Evolutionary conservation across 306 rosid species (phyloP).

Genomic region (Castanea mollissima): DNA sequence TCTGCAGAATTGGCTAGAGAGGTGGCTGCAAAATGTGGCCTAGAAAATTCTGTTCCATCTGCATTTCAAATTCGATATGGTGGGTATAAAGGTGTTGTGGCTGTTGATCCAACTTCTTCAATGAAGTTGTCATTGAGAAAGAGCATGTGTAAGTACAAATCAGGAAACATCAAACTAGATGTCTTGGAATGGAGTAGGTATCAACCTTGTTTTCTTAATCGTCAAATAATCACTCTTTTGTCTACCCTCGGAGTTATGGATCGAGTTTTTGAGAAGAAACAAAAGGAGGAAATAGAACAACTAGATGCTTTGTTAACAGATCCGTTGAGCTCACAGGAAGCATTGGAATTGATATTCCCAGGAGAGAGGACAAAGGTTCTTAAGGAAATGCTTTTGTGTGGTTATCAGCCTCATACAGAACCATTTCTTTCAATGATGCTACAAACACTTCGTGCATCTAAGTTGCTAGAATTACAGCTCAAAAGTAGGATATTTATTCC

Average conservation of each 20-base stretch:
- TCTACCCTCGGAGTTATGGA: constrained; percentile 37
- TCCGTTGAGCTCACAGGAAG: constrained; percentile 31
- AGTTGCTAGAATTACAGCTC: constrained; percentile 16
- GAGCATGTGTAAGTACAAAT: constrained; percentile 43
- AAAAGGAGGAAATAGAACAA: constrained; percentile 14
- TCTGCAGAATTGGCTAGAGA: not conserved
- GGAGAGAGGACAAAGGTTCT: constrained; percentile 28
- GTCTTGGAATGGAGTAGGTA: constrained; percentile 42
- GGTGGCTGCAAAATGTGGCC: not conserved
- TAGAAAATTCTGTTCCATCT: constrained; percentile 23
- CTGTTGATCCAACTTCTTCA: constrained; percentile 34
- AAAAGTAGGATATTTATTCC: constrained; percentile 31
- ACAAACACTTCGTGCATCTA: constrained; percentile 27
- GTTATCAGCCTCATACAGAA: constrained; percentile 36
- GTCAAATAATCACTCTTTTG: constrained; percentile 36
- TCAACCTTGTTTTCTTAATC: constrained; percentile 44
- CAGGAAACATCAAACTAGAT: constrained; percentile 24
- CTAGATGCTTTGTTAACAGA: constrained; percentile 29
- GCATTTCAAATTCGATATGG: constrained; percentile 46
- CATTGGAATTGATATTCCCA: constrained; percentile 24
- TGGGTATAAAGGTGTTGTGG: constrained; percentile 47
- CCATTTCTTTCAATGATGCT: constrained; percentile 50
- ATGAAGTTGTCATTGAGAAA: constrained; percentile 33
- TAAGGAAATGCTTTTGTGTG: constrained; percentile 34
- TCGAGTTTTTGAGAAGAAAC: constrained; percentile 20